Conservation (phyloP, 306 rosid genomes). For the Sophora flavescens region DNA sequence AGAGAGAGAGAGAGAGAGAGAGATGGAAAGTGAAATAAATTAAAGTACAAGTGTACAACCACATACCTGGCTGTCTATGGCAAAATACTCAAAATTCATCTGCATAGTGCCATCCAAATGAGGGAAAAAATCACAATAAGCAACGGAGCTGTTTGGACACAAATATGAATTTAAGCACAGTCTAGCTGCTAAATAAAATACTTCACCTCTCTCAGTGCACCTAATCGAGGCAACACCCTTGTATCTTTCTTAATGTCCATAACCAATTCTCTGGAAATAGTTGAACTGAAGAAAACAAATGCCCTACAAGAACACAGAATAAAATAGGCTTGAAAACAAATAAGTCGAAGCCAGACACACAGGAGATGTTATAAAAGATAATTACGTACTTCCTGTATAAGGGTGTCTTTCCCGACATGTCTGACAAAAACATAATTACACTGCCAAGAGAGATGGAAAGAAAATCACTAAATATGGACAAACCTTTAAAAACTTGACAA, state of each 20-base stretch:
- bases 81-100: constrained; percentile 98
- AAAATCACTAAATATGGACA: constrained; percentile 44
- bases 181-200: constrained; percentile 42
- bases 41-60: constrained; percentile 36
- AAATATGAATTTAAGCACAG: constrained; percentile 37
- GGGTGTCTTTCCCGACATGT: constrained; percentile 92
- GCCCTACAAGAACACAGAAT: constrained; percentile 73
- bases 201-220: constrained; percentile 87
- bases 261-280: constrained; percentile 76
- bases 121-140: constrained; percentile 41
- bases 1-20: not conserved
- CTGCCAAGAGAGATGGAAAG: constrained; percentile 64
- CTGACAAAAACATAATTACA: constrained; percentile 86
- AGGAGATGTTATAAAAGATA: constrained; percentile 41
- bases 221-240: constrained; percentile 75
- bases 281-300: constrained; percentile 95
- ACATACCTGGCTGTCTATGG: constrained; percentile 94
- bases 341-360: constrained; percentile 16
- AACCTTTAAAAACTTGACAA: constrained; percentile 29
- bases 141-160: constrained; percentile 32
- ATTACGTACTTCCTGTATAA: constrained; percentile 87
- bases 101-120: constrained; percentile 60
- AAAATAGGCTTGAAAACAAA: constrained; percentile 39
- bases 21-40: constrained; percentile 21
- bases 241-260: constrained; percentile 78